Evolutionary conservation across 495 filamentous ascomycete genomes (phyloP), one percentile per base, ranked within the genome.

Genomic region (Aeminium ludgeri): DNA sequence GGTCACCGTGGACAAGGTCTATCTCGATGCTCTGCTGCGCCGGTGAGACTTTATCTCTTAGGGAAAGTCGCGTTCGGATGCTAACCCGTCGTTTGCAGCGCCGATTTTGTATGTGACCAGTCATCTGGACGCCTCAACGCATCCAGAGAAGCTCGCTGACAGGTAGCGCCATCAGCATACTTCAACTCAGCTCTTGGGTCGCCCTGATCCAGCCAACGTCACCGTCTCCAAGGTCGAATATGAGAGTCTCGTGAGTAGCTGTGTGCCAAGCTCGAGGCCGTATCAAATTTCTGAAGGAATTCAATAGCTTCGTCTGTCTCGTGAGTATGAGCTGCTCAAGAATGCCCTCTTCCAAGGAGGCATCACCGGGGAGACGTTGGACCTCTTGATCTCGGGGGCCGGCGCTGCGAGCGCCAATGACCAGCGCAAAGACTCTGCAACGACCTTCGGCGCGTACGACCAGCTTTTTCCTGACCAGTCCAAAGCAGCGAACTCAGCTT

Each of bases 321-420:
- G 55, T 19, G 59, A 67, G 40, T 62, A 61, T 48, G 78, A 63
- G 41, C 74, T 72, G 39, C 62, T 86, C 27, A 70, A 65, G 39
- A 65, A 64, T 3, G 74, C 74, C 39, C 68, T 86, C 10, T 58
- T 74, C 38, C 65, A 63, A 38, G 75, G 73, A 23, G 79, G 78
- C 2, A 65, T 83, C 37, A 65, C 67, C 2, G 58, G 65, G 28
- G 72, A 75, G 36, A 74, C 69, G 15, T 58, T 86, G 30, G 64
- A 70, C 55, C 74, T 41, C 32, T 33, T 54, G 16, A 40, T 49
- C 23, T 38, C 40, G 18, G 44, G 46, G 2, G 23, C 23, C 23
- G 23, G 8, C 23, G 4, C 23, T 3, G 36, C 16, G 1, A 20
- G 23, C 30, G 12, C 13, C 20, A 35, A 16, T 11, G 38, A 39